Evolutionary conservation across 2,329 filamentous ascomycete species (phyloP).

Genomic region (Aspergillus uvarum): DNA sequence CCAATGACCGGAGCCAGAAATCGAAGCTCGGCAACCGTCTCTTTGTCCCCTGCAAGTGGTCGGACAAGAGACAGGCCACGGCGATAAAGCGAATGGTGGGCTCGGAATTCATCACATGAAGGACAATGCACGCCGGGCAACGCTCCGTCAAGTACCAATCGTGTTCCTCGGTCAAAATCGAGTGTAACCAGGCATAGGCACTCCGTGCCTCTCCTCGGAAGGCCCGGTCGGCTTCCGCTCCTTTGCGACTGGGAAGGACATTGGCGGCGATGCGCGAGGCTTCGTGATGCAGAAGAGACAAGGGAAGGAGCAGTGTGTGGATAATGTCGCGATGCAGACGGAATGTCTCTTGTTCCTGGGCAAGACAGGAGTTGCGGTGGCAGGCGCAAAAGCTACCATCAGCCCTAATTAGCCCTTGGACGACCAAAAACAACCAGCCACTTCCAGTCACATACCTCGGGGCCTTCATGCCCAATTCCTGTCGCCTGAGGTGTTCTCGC

Average conservation of each 20-base stretch:
- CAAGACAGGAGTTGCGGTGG: slow-evolving; percentile 34
- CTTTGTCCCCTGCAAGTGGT: slow-evolving; percentile 29
- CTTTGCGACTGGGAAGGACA: slow-evolving; percentile 48
- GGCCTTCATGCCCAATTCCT: slow-evolving; percentile 36
- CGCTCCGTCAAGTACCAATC: slow-evolving; percentile 59
- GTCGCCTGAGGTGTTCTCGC: slow-evolving; percentile 36
- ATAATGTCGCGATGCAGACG: slow-evolving; percentile 59
- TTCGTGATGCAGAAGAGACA: slow-evolving; percentile 57
- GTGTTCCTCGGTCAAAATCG: slow-evolving; percentile 57
- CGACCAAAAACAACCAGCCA: not conserved
- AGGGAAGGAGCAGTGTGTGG: slow-evolving; percentile 58
- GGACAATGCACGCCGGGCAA: slow-evolving; percentile 51
- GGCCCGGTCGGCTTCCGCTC: slow-evolving; percentile 57
- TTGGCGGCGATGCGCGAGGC: slow-evolving; percentile 54
- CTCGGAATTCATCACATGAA: slow-evolving; percentile 46
- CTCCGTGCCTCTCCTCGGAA: slow-evolving; percentile 57
- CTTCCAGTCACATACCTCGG: slow-evolving; percentile 28
- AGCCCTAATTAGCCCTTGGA: slow-evolving; percentile 10
- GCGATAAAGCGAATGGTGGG: slow-evolving; percentile 46
- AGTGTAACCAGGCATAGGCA: slow-evolving; percentile 60
- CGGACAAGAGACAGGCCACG: slow-evolving; percentile 43
- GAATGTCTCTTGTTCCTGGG: slow-evolving; percentile 35
- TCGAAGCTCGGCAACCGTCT: slow-evolving; percentile 32
- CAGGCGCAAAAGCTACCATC: slow-evolving; percentile 36
- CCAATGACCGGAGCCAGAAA: slow-evolving; percentile 42